These are phyloP conservation scores for Magnolia kwangsiensis DNA, from an alignment of 164 flowering plant genomes.

Conservation along the genomic window DNA sequence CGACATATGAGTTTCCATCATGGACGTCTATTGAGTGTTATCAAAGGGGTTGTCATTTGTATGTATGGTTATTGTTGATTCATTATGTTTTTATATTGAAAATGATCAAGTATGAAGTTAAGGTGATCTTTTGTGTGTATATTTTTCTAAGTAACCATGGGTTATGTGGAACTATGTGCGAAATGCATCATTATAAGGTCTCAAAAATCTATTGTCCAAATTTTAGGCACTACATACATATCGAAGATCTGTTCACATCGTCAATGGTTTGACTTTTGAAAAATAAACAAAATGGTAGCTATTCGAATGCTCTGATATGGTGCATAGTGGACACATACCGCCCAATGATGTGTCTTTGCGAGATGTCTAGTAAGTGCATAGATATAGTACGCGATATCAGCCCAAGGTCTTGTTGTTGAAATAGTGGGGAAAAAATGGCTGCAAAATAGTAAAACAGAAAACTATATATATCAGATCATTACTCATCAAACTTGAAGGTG, in stretches of 20 bases:
- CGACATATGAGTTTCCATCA: too few relatives aligned
- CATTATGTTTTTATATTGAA: too few relatives aligned
- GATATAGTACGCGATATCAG: constrained; percentile 92
- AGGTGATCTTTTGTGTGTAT: too few relatives aligned
- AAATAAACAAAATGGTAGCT: background rate
- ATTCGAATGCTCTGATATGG: background rate
- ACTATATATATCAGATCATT: background rate
- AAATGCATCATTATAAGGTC: too few relatives aligned
- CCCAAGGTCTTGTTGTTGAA: constrained; percentile 85
- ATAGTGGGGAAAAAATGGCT: constrained; percentile 74
- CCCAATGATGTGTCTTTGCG: constrained; percentile 87
- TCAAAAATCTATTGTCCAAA: too few relatives aligned
- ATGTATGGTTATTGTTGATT: too few relatives aligned
- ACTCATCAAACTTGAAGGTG: background rate
- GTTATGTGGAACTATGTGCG: too few relatives aligned
- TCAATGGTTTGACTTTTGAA: background rate
- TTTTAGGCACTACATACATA: background rate
- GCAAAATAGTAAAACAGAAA: constrained; percentile 18
- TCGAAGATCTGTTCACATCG: background rate
- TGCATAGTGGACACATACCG: constrained; percentile 35
- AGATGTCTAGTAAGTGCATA: constrained; percentile 81
- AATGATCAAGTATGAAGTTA: too few relatives aligned
- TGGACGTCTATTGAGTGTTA: too few relatives aligned
- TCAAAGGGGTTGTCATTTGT: too few relatives aligned
- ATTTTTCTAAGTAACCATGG: too few relatives aligned